phyloP scores from a whole-genome alignment of 441 rosid genomes.

The Cnidoscolus chayamansa region DNA sequence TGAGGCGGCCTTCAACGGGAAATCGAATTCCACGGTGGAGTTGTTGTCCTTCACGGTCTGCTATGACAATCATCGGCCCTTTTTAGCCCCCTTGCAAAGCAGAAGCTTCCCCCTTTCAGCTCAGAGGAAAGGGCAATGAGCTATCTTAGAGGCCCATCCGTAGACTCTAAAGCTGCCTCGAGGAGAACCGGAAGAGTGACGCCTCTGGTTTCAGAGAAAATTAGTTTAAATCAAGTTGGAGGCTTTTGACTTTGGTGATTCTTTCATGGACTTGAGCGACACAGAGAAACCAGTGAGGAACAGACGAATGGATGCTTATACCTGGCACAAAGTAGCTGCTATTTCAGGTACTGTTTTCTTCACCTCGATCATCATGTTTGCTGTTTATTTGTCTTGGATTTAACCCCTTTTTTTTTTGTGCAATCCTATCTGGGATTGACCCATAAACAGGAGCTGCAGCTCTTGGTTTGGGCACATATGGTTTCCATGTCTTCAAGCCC shows the following conservation, averaged over 20 bases:
- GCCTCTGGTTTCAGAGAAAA: no score
- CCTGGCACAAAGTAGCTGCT: slow-evolving; percentile 87
- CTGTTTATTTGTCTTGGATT: not conserved
- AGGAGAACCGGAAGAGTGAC: no score
- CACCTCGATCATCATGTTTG: not conserved
- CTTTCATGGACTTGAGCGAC: not conserved
- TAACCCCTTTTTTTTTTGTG: not conserved
- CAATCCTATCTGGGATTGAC: not conserved
- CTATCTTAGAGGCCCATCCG: no score
- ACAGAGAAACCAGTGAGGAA: not conserved
- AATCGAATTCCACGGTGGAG: no score
- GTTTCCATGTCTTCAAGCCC: slow-evolving; percentile 80
- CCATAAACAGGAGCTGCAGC: slow-evolving; percentile 66
- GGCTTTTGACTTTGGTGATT: not conserved
- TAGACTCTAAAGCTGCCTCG: no score
- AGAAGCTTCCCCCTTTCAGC: no score
- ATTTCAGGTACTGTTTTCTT: slow-evolving; percentile 45
- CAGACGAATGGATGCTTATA: slow-evolving; percentile 46
- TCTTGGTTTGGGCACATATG: slow-evolving; percentile 85
- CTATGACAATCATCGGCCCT: no score
- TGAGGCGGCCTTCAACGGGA: no score
- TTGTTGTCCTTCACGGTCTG: no score
- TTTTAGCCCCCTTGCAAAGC: no score
- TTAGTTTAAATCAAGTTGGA: not conserved
- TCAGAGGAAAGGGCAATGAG: no score